Base-by-base conservation (phyloP, 2,329 filamentous ascomycete species). In the Trichoderma brevicompactum region DNA sequence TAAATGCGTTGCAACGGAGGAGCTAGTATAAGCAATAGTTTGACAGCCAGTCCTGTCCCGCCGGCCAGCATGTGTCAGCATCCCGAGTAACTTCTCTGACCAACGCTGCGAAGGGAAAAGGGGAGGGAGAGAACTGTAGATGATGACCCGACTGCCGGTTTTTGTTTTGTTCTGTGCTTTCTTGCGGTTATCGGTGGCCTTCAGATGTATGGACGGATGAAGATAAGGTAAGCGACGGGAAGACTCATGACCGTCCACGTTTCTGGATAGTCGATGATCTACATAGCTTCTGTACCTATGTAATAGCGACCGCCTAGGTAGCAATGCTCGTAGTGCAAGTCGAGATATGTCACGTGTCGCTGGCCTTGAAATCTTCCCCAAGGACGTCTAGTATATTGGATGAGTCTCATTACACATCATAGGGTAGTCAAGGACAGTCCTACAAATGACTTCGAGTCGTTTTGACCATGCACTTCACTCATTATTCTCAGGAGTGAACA, bases 401-500 rank as follows among this genome's bases (percentile, higher is more conserved):
- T 28, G 5, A 28, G 2, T 28, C 5, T 28, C 23, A 28, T 28
- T 28, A 28, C 23, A 2, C 23, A 28, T 28, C 23, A 28, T 28
- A 28, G 23, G 23, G 23, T 28, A 28, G 23, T 5, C 23, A 28
- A 28, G 23, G 23, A 28, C 23, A 28, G 23, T 28, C 23, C 23
- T 41, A 48, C 23, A 40, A 44, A 17, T 19, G 49, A 1, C 6
- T 36, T 53, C n/a, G n/a, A 53, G 49, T 15, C 46, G 23, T 49
- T 44, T 6, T 8, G 15, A 12, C 2, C n/a, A 44, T 44, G 17
- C n/a, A 12, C 34, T 17, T 41, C n/a, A 15, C 13, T 34, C 62
- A 2, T 49, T 38, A 2, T 40, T 69, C 41, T 69, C 71, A 3
- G 66, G 66, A 28, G 67, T 66, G 48, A 77, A 75, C 43, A 78